Evolutionary conservation across 1,284 basidiomycete genomes (phyloP).

Genomic region (Apiotrichum akiyoshidainum): DNA sequence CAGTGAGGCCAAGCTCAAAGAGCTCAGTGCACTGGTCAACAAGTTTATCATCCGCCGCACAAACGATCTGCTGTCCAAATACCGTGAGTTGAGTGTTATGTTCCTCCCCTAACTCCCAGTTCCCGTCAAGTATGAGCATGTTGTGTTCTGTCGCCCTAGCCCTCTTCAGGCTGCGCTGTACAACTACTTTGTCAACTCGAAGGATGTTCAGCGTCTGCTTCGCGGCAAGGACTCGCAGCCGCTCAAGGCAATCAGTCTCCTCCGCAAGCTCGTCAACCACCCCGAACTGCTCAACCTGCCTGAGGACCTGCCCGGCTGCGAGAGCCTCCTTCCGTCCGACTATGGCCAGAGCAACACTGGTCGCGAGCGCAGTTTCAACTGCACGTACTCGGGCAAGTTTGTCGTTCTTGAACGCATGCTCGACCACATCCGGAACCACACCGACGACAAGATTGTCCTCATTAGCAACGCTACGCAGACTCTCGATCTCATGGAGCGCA

Average conservation of each 20-base stretch:
- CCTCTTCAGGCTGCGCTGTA: constrained; percentile 87
- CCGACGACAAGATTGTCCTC: constrained; percentile 94
- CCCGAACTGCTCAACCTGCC: constrained; percentile 88
- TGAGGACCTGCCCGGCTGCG: constrained; percentile 79
- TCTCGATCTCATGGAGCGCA: constrained; percentile 85
- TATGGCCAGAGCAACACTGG: constrained; percentile 51
- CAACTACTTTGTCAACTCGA: constrained; percentile 87
- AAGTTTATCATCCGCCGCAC: constrained; percentile 97
- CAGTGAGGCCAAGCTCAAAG: constrained; percentile 88
- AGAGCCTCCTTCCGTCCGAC: constrained; percentile 76
- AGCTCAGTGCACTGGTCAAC: constrained; percentile 83
- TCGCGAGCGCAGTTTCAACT: constrained; percentile 61
- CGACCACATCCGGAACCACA: constrained; percentile 70
- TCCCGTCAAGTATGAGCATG: constrained; percentile 98
- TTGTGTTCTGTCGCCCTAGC: constrained; percentile 92
- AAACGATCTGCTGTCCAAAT: constrained; percentile 96
- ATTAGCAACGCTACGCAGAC: constrained; percentile 99
- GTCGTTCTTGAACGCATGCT: constrained; percentile 89
- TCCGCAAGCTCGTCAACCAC: constrained; percentile 98
- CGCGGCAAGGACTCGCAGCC: constrained; percentile 91
- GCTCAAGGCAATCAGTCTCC: constrained; percentile 91
- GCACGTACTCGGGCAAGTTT: constrained; percentile 88
- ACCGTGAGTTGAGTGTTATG: constrained; percentile 60
- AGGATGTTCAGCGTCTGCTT: constrained; percentile 86
- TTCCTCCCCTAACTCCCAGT: constrained; percentile 57